Evolutionary conservation across 78 protist species (phyloP).

Genomic region (Chrysochromulina parva): DNA sequence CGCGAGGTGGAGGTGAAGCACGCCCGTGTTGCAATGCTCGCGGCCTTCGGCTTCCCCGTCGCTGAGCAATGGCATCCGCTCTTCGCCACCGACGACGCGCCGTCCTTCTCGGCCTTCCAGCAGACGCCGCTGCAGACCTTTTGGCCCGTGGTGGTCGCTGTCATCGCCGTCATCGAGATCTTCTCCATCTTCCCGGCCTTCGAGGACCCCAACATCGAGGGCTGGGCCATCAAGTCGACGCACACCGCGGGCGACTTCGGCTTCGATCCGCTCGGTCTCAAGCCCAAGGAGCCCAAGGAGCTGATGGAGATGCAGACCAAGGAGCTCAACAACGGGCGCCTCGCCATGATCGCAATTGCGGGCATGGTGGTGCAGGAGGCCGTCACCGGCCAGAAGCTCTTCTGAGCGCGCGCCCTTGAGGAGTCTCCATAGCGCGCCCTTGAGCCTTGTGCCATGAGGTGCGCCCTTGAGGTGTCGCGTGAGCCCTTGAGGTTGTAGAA

Average conservation of each 20-base stretch:
- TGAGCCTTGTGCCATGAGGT: no score
- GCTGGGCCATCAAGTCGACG: neutral
- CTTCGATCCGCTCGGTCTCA: slow-evolving; percentile 16
- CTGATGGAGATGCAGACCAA: slow-evolving; percentile 11
- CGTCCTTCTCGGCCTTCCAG: neutral
- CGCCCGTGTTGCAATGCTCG: slow-evolving; percentile 20
- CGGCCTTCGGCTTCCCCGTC: slow-evolving; percentile 1
- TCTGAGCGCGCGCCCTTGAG: no score
- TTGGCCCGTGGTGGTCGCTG: neutral
- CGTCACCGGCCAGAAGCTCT: neutral
- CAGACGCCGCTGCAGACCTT: no score
- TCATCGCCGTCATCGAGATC: neutral
- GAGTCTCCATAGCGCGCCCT: no score
- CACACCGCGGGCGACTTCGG: neutral
- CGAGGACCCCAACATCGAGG: neutral
- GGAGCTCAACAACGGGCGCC: neutral
- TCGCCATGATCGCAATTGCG: slow-evolving; percentile 49
- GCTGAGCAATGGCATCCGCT: slow-evolving; percentile 15
- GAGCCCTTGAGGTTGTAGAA: no score
- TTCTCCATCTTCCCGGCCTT: neutral
- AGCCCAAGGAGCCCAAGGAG: neutral
- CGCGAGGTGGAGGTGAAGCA: neutral
- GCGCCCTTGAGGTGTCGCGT: no score
- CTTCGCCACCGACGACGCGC: neutral
- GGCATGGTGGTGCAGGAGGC: slow-evolving; percentile 25